These are phyloP conservation scores for Neopestalotiopsis sp. DNA, from an alignment of 2,329 filamentous ascomycete species.

Conservation along the genomic window DNA sequence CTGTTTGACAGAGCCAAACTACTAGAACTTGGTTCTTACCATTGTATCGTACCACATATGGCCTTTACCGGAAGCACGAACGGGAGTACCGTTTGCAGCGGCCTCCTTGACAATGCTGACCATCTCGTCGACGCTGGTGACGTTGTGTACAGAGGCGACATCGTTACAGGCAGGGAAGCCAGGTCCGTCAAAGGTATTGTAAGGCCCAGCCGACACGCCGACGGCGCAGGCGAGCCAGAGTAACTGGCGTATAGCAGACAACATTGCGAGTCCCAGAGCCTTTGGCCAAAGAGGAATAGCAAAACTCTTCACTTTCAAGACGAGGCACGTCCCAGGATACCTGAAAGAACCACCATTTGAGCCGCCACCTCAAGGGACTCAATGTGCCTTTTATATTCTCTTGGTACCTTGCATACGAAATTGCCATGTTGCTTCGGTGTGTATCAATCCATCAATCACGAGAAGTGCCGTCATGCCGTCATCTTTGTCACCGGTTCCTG, in stretches of 20 bases:
- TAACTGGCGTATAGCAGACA: slow-evolving; percentile 23
- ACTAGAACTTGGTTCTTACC: slow-evolving; percentile 18
- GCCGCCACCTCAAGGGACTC: not conserved
- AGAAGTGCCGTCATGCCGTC: not conserved
- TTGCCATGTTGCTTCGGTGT: not conserved
- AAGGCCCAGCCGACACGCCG: slow-evolving; percentile 26
- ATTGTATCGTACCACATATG: slow-evolving; percentile 56
- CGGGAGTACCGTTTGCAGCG: slow-evolving; percentile 41
- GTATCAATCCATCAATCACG: slow-evolving; percentile 3
- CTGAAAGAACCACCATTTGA: not conserved
- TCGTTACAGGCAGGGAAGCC: slow-evolving; percentile 53
- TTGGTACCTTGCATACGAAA: slow-evolving; percentile 11
- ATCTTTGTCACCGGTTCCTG: slow-evolving; percentile 7
- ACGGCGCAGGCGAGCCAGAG: not conserved
- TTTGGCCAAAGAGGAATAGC: not conserved
- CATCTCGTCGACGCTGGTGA: slow-evolving; percentile 50
- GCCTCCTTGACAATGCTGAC: slow-evolving; percentile 46
- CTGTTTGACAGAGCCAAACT: not conserved
- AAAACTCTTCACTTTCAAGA: not conserved
- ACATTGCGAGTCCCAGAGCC: slow-evolving; percentile 16
- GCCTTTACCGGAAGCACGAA: slow-evolving; percentile 54
- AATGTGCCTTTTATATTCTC: slow-evolving; percentile 18
- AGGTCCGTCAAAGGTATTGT: slow-evolving; percentile 55
- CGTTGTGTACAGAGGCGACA: slow-evolving; percentile 48
- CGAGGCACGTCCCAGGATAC: not conserved